phyloP scores from a whole-genome alignment of 768 basidiomycete genomes.

The Trametes cinnabarina region DNA sequence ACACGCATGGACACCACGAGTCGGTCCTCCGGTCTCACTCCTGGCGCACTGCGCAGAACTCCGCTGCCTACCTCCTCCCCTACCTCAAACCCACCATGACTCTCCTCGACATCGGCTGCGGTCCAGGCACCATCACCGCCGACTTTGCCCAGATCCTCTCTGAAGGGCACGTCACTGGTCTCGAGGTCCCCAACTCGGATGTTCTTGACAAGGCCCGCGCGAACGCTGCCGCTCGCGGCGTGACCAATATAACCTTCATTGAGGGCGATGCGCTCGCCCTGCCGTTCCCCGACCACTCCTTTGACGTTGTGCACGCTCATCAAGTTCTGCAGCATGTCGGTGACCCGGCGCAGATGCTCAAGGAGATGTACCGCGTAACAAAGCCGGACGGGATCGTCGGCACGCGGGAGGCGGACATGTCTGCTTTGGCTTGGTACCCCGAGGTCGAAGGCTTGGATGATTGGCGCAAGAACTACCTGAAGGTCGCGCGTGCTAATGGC shows the following conservation, averaged over 20 bases:
- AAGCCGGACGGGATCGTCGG: conserved; percentile 48
- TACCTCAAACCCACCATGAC: conserved; percentile 37
- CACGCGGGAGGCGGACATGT: conserved; percentile 41
- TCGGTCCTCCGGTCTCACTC: conserved; percentile 22
- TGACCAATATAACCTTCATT: conserved; percentile 40
- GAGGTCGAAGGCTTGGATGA: conserved; percentile 32
- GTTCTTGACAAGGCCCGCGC: conserved; percentile 37
- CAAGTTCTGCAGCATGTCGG: conserved; percentile 49
- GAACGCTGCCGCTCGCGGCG: conserved; percentile 27
- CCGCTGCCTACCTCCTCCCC: conserved; percentile 40
- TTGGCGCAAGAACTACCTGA: conserved; percentile 32
- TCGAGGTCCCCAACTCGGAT: conserved; percentile 36
- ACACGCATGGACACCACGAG: conserved; percentile 26
- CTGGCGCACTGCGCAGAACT: conserved; percentile 41
- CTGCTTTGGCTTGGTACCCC: conserved; percentile 36
- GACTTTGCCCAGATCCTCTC: conserved; percentile 41
- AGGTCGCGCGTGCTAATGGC: conserved; percentile 33
- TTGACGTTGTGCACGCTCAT: conserved; percentile 50
- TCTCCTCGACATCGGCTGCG: conserved; percentile 52
- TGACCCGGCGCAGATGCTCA: conserved; percentile 39
- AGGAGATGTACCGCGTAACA: conserved; percentile 48
- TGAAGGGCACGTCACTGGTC: conserved; percentile 41
- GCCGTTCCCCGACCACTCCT: conserved; percentile 38
- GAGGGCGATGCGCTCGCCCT: conserved; percentile 40
- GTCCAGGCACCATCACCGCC: conserved; percentile 50